Percentiles rank a stretch among this genome's conserved stretches.
Conservation (phyloP, 192 early-diverging fungal genomes). For the Umbelopsis sp. region DNA sequence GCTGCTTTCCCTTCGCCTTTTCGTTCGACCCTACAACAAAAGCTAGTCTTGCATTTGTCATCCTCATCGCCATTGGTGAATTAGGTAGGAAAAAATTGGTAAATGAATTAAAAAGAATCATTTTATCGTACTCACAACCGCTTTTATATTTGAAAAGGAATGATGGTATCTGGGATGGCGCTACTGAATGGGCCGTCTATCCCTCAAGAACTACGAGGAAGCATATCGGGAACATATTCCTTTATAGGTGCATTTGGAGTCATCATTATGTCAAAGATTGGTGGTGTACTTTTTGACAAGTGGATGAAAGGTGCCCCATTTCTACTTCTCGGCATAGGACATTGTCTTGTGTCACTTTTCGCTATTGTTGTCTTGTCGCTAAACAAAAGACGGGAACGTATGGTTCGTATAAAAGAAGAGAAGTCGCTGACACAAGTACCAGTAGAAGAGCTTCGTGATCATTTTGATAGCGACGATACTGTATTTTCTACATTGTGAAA, state of each 20-base stretch:
- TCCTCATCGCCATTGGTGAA: constrained; percentile 53
- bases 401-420: neutral
- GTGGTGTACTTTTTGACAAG: constrained; percentile 57
- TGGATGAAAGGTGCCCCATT: constrained; percentile 57
- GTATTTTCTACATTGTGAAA: neutral
- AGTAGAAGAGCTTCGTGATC: neutral
- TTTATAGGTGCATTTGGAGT: constrained; percentile 69
- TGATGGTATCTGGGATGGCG: constrained; percentile 65
- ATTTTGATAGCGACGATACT: neutral
- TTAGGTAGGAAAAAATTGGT: constrained; percentile 23
- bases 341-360: constrained; percentile 33
- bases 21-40: constrained; percentile 45
- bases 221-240: constrained; percentile 61
- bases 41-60: constrained; percentile 43
- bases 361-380: constrained; percentile 25
- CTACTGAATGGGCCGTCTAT: constrained; percentile 58
- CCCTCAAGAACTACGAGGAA: constrained; percentile 52
- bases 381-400: neutral
- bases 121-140: neutral
- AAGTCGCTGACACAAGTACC: neutral
- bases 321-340: constrained; percentile 47
- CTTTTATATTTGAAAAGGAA: constrained; percentile 46
- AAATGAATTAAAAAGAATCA: neutral
- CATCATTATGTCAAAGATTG: constrained; percentile 61
- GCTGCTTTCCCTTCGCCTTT: constrained; percentile 56